Evolutionary conservation across 2,329 filamentous ascomycete genomes (phyloP).

Genomic region (Xylaria sp.): DNA sequence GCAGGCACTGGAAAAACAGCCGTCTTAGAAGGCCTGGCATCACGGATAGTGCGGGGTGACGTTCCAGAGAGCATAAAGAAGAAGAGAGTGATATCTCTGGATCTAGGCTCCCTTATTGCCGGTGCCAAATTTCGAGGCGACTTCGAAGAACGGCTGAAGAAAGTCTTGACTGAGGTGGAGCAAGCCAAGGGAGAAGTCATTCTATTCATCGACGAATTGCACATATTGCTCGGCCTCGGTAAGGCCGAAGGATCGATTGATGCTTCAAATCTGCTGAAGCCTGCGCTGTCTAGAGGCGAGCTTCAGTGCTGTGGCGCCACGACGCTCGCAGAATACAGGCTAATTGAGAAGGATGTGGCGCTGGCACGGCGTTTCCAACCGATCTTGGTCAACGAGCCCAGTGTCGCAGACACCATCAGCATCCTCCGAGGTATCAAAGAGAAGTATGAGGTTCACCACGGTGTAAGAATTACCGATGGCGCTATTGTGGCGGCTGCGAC

Average conservation of each 20-base stretch:
- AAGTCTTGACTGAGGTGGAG: constrained; percentile 89
- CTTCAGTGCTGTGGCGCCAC: constrained; percentile 96
- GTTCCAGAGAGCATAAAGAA: constrained; percentile 97
- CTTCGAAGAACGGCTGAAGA: constrained; percentile 93
- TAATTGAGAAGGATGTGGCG: constrained; percentile 96
- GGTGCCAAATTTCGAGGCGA: constrained; percentile 96
- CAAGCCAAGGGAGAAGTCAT: constrained; percentile 90
- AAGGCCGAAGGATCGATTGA: constrained; percentile 98
- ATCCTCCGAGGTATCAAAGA: constrained; percentile 97
- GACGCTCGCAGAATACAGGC: constrained; percentile 89
- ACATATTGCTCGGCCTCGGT: constrained; percentile 89
- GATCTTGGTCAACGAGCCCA: constrained; percentile 91
- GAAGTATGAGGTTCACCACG: constrained; percentile 96
- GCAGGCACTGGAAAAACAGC: constrained; percentile 95
- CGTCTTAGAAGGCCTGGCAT: constrained; percentile 87
- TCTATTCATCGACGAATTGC: constrained; percentile 93
- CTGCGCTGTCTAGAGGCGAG: constrained; percentile 90
- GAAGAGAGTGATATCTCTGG: constrained; percentile 87
- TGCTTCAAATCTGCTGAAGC: constrained; percentile 93
- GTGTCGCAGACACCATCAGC: constrained; percentile 91
- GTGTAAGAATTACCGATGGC: constrained; percentile 92
- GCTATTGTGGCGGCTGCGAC: constrained; percentile 92
- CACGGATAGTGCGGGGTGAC: constrained; percentile 90
- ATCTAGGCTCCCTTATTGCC: constrained; percentile 92
- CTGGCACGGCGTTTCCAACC: constrained; percentile 93